phyloP scores from a whole-genome alignment of 2,329 filamentous ascomycete species.

The Orbilia ellipsospora region DNA sequence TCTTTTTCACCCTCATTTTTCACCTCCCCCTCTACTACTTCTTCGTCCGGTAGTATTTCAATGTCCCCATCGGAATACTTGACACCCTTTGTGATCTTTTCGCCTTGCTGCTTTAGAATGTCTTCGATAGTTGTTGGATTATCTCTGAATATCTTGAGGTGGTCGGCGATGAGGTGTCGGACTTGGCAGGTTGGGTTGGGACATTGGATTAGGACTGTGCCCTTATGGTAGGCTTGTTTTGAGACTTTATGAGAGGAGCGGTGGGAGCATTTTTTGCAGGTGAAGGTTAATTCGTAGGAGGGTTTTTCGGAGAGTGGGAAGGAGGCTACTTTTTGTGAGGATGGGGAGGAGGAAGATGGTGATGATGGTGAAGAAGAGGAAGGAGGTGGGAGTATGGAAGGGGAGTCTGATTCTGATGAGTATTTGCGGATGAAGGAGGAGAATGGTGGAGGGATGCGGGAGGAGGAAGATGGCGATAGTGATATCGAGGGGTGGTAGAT shows the following conservation, averaged over 20 bases:
- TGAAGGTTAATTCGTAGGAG: conserved; percentile 85
- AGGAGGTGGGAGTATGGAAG: conserved; percentile 36
- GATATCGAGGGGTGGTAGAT: not conserved
- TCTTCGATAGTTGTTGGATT: conserved; percentile 35
- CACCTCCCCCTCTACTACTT: not conserved
- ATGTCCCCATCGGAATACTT: conserved; percentile 47
- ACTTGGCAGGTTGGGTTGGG: conserved; percentile 83
- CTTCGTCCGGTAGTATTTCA: conserved; percentile 33
- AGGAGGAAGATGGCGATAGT: not conserved
- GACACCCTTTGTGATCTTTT: conserved; percentile 44
- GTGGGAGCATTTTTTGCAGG: conserved; percentile 83
- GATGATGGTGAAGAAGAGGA: conserved; percentile 15
- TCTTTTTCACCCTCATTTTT: too few relatives aligned
- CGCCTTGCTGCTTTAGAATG: conserved; percentile 38
- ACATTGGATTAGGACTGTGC: conserved; percentile 88
- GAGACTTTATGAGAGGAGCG: conserved; percentile 87
- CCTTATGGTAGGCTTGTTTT: conserved; percentile 94
- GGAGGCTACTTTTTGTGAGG: conserved; percentile 59
- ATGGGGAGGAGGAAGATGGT: conserved; percentile 33
- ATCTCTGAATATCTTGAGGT: conserved; percentile 71
- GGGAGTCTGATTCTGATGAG: conserved; percentile 20
- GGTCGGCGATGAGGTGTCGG: conserved; percentile 90
- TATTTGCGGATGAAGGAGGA: conserved; percentile 47
- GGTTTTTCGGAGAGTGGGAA: conserved; percentile 59
- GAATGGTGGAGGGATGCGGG: conserved; percentile 22